Evolutionary conservation across 1,139 yeast genomes (phyloP), one percentile per base, ranked within the genome.

Genomic region (Magnusiomyces tetraspermus): DNA sequence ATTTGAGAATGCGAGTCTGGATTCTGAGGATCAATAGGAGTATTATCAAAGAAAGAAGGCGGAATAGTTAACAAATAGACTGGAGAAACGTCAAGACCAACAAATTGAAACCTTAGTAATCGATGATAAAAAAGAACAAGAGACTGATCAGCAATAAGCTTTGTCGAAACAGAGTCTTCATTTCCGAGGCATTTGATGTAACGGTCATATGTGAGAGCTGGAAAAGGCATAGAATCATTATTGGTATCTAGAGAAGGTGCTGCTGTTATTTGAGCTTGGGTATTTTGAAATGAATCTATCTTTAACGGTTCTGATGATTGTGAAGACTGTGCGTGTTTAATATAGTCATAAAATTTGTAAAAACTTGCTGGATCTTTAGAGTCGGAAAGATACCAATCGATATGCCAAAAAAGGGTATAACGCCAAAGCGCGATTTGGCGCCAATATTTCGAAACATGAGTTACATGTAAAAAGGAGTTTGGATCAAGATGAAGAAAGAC

Each of bases 341-440:
- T 36, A n/a, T 46, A 40, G 21, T 44, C 43, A 38, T 40, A 52
- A 30, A 48, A 49, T 26, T 40, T 45, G 30, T 42, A 52, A 13
- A 52, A 23, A 30, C 17, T 24, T 13, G 17, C 24, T 28, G 28
- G 1, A 26, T 44, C 41, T 48, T 49, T 51, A 5, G 21, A 19
- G 26, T 52, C 55, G 11, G 30, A 33, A 13, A 54, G 50, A 40
- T 49, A 43, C 15, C 42, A 13, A 19, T 47, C 49, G 2, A 54
- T 52, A 24, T 54, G 57, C 55, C 54, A 49, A n/a, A 52, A 53
- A 15, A 54, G 47, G 24, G 53, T 46, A 37, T 52, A 52, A 24
- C 51, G 48, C 55, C 55, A 54, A 17, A 49, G 51, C 13, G 57
- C 41, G n/a, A 54, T 13, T 21, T 42, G 50, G 22, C 57, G 40